Evolutionary conservation across 106 monocot species (phyloP).

Genomic region (Acorus calamus): DNA sequence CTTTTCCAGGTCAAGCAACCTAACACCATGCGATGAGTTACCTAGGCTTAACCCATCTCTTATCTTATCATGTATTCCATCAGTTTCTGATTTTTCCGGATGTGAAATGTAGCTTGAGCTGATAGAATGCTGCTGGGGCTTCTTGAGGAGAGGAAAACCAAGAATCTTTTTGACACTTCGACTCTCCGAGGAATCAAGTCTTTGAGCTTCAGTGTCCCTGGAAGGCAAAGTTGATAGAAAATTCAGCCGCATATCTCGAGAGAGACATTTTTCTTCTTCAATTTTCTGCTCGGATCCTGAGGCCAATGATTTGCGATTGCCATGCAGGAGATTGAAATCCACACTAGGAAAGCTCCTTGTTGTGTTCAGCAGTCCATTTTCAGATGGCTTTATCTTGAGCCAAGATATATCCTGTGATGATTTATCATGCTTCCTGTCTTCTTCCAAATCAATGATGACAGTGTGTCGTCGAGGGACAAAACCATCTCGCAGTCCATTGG

Average conservation of each 20-base stretch:
- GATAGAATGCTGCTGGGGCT: background rate
- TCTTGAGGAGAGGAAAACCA: background rate
- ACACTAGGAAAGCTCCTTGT: background rate
- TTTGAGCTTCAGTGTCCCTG: background rate
- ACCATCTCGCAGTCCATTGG: background rate
- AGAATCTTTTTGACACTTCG: background rate
- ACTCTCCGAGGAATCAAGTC: background rate
- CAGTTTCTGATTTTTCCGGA: background rate
- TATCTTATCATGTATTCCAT: background rate
- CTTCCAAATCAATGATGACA: background rate
- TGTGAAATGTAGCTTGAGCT: background rate
- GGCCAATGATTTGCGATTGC: background rate
- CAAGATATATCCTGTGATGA: background rate
- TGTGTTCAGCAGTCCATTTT: background rate
- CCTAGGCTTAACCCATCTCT: background rate
- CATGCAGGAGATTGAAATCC: no score
- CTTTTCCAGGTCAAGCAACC: background rate
- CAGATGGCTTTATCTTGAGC: background rate
- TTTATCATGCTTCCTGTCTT: background rate
- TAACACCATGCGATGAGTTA: background rate
- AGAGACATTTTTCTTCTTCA: background rate
- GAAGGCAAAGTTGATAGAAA: background rate
- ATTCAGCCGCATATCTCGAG: background rate
- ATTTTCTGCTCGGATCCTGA: background rate
- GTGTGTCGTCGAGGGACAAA: background rate